phyloP scores from a whole-genome alignment of 129 eudicot species.

The Artemisia argyi region DNA sequence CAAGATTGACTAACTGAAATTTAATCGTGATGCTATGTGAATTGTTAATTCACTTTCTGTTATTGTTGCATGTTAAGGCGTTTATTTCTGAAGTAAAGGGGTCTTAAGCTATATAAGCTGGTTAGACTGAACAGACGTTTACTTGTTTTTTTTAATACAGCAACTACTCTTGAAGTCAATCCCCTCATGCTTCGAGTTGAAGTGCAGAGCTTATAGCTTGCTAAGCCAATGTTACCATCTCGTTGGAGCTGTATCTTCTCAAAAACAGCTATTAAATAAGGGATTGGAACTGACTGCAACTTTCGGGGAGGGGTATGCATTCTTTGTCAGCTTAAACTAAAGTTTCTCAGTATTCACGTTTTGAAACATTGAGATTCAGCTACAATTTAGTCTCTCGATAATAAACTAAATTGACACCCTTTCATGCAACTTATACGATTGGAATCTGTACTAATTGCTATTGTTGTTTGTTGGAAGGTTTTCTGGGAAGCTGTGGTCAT shows the following conservation, averaged over 20 bases:
- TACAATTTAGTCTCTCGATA: neutral
- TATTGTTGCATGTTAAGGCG: conserved; percentile 17
- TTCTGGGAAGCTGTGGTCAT: conserved; percentile 87
- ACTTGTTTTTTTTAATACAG: conserved; percentile 42
- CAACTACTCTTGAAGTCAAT: conserved; percentile 93
- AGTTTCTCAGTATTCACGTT: neutral
- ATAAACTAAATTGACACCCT: neutral
- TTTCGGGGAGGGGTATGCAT: conserved; percentile 77
- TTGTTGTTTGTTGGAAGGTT: conserved; percentile 58
- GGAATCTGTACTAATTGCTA: conserved; percentile 12
- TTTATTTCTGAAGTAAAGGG: conserved; percentile 18
- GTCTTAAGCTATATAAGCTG: conserved; percentile 17
- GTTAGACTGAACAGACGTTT: conserved; percentile 9
- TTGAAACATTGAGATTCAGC: neutral
- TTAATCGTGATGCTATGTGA: conserved; percentile 14
- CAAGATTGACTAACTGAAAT: conserved; percentile 10
- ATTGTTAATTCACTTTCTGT: conserved; percentile 12
- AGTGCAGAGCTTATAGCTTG: conserved; percentile 90
- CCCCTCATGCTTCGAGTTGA: conserved; percentile 95
- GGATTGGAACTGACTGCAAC: conserved; percentile 71
- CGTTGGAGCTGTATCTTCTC: conserved; percentile 84
- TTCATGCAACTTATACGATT: neutral
- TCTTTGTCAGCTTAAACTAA: conserved; percentile 10
- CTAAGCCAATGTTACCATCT: conserved; percentile 98
- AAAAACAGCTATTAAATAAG: conserved; percentile 81